Evolutionary conservation across 345 rosid genomes (phyloP), one percentile per base, ranked within the genome.

Genomic region (Moricandia moricandioides): DNA sequence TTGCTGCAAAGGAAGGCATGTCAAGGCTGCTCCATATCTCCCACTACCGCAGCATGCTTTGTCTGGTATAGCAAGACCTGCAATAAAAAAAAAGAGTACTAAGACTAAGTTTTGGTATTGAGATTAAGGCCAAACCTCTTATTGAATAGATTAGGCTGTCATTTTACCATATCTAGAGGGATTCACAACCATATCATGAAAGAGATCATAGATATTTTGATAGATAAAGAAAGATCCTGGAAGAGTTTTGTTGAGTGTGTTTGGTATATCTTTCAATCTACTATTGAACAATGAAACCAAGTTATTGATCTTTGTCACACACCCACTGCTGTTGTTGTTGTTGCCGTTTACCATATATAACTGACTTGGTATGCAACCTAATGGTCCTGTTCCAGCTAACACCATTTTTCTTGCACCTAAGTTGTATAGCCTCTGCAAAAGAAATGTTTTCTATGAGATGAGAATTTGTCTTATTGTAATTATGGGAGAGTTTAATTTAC

Each of bases 21-120:
- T 84, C 21, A 78, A 61, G 58, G 74, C 78, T 56, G 83, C 88
- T 77, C 80, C 84, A 73, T 85, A 80, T 59, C 77, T 85, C 60
- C 86, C 88, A 37, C 73, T 80, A 4, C 85, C 88, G 31, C 90
- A 86, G 60, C 90, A 85, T 4, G 81, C 88, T 63, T 73, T 80
- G 49, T 83, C 77, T 62, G 81, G 52, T 11, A 78, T 82, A n/a
- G 54, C 80, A 57, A 83, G 80, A 35, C 88, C 87, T 87, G 83
- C 47, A 73, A 56, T 31, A 65, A 9, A n/a, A 14, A 65, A 4
- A 1, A 8, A 37, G 24, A 21, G 24, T 21, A 52, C 18, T 30
- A 6, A 24, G 21, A 35, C 43, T 62, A 24, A 62, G 70, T 29
- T 62, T 13, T 39, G 34, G 29, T 51, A 12, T 37, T 30, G 11